These are phyloP conservation scores for Oxalis stricta DNA, from an alignment of 441 rosid genomes.

Conservation along the genomic window DNA sequence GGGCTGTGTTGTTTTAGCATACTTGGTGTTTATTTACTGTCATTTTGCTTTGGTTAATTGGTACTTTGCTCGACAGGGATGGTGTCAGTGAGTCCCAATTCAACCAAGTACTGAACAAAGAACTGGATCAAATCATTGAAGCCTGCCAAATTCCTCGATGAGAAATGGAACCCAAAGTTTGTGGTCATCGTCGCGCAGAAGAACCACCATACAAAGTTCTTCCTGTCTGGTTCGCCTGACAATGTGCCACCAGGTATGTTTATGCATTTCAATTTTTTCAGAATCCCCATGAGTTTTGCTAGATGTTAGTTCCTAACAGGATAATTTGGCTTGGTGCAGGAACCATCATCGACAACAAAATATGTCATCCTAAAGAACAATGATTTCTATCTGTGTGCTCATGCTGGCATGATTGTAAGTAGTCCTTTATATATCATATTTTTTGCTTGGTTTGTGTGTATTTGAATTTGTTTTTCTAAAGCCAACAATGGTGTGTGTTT, in stretches of 20 bases:
- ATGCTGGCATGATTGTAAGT: constrained; percentile 97
- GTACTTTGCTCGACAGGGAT: constrained; percentile 29
- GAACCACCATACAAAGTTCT: constrained; percentile 69
- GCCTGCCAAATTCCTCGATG: constrained; percentile 74
- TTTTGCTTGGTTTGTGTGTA: background rate
- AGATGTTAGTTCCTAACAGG: background rate
- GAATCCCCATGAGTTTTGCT: background rate
- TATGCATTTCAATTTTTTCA: background rate
- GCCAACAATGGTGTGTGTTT: constrained; percentile 2
- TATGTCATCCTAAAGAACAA: constrained; percentile 73
- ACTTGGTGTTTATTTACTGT: background rate
- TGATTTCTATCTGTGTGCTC: constrained; percentile 89
- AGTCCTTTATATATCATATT: background rate
- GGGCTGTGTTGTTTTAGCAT: too few species aligned
- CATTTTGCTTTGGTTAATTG: too few species aligned
- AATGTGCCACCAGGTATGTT: constrained; percentile 67
- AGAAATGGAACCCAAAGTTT: constrained; percentile 55
- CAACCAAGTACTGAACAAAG: constrained; percentile 69
- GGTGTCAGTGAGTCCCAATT: constrained; percentile 90
- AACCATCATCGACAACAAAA: constrained; percentile 62
- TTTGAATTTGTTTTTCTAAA: too few species aligned
- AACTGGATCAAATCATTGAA: constrained; percentile 72
- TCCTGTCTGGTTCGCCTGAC: constrained; percentile 36
- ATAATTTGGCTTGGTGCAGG: constrained; percentile 25
- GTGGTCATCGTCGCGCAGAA: constrained; percentile 50